A percentile compares a stretch with the other conserved stretches of the same genome.
Evolutionary conservation across 2,329 filamentous ascomycete genomes (phyloP).

Genomic region (Blumeriella jaapii): DNA sequence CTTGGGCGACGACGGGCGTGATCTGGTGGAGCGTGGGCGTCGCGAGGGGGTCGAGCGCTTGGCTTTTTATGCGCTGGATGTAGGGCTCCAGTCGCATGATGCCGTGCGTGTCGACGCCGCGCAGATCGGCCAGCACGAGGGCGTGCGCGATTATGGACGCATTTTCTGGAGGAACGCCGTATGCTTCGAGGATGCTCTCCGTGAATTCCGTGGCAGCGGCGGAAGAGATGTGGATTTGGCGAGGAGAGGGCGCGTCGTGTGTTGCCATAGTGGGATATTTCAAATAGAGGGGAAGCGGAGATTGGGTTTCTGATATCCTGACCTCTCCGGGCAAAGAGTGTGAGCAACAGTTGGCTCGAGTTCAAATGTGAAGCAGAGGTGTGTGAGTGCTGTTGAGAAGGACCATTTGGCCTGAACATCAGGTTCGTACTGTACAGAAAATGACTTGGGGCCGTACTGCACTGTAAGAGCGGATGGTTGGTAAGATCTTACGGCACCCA

Average conservation of each 20-base stretch:
- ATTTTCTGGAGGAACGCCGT: constrained; percentile 47
- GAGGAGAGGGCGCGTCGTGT: background rate
- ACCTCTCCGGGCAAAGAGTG: too few relatives aligned
- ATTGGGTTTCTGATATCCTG: too few relatives aligned
- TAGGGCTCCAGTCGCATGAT: constrained; percentile 71
- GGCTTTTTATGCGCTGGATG: constrained; percentile 58
- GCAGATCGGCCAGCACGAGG: constrained; percentile 62
- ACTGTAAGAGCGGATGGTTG: too few relatives aligned
- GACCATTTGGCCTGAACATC: too few relatives aligned
- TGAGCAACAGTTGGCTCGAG: too few relatives aligned
- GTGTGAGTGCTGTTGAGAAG: too few relatives aligned
- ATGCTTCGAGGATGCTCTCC: background rate
- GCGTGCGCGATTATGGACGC: constrained; percentile 54
- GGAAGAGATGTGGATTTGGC: constrained; percentile 4
- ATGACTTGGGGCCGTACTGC: too few relatives aligned
- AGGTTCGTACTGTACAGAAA: too few relatives aligned
- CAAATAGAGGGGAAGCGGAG: too few relatives aligned
- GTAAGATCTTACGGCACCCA: too few relatives aligned
- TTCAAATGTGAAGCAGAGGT: too few relatives aligned
- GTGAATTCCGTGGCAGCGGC: constrained; percentile 3
- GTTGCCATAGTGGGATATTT: too few relatives aligned
- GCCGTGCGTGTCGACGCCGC: constrained; percentile 70
- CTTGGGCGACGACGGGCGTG: constrained; percentile 54
- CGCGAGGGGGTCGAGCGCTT: constrained; percentile 52
- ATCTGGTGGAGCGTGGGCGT: constrained; percentile 45